A percentile compares a stretch with the other conserved stretches of the same genome.
phyloP scores from a whole-genome alignment of 352 stramenopile species.

The Detonula confervacea region DNA sequence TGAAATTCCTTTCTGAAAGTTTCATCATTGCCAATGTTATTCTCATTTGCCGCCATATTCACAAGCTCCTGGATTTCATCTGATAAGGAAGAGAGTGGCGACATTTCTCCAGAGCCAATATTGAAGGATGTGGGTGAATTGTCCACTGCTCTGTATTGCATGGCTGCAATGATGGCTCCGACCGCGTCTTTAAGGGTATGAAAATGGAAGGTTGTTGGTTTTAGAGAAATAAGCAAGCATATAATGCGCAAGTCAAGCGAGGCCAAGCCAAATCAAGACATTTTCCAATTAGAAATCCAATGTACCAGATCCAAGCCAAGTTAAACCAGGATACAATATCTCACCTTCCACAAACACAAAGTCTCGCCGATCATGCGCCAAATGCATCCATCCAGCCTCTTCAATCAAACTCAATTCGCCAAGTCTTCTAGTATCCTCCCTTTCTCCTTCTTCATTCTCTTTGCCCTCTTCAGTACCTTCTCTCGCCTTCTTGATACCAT shows the following conservation, averaged over 20 bases:
- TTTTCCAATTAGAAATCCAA: too few relatives aligned
- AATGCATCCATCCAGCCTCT: slow-evolving; percentile 41
- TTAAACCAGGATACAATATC: too few relatives aligned
- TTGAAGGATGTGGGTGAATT: slow-evolving; percentile 56
- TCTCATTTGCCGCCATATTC: too few relatives aligned
- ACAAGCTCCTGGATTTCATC: slow-evolving; percentile 38
- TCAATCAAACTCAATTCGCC: slow-evolving; percentile 47
- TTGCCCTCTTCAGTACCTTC: neutral
- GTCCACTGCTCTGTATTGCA: slow-evolving; percentile 66
- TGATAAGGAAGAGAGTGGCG: slow-evolving; percentile 29
- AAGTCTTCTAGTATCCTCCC: slow-evolving; percentile 11
- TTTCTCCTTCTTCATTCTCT: slow-evolving; percentile 10
- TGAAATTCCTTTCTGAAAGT: too few relatives aligned
- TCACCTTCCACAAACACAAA: slow-evolving; percentile 74
- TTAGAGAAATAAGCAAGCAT: too few relatives aligned
- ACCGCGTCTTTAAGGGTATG: slow-evolving; percentile 55
- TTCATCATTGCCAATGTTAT: too few relatives aligned
- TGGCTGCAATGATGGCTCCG: slow-evolving; percentile 68
- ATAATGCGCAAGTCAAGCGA: too few relatives aligned
- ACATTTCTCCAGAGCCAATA: slow-evolving; percentile 51
- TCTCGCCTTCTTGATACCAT: neutral
- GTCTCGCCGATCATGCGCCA: slow-evolving; percentile 49
- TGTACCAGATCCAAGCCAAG: too few relatives aligned
- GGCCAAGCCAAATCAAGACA: too few relatives aligned
- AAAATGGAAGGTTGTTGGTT: slow-evolving; percentile 2